Base-by-base conservation (phyloP, 2,329 filamentous ascomycete genomes). In the Aspergillus aculeatinus region DNA sequence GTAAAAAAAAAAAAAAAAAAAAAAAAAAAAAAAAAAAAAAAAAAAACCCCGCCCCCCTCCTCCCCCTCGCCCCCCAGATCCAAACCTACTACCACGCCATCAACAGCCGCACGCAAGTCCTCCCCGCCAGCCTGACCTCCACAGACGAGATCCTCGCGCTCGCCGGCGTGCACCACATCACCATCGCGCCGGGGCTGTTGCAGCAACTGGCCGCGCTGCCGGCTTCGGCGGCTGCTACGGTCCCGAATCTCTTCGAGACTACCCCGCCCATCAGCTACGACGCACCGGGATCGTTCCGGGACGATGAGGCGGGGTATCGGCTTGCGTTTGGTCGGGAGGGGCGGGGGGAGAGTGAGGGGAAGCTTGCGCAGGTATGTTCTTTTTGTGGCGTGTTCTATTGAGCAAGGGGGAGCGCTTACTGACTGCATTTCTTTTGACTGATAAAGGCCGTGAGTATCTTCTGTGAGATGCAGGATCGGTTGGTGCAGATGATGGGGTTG, bases 141-240 rank as follows among this genome's bases (percentile, higher is more conserved):
- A 78, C 81, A 1, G 79, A 82, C 1, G 85, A 89, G 65, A 82
- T 85, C n/a, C 82, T 85, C 76, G 76, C 76, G 50, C 76, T 88
- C 1, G 83, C 83, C 1, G 85, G 85, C 0, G 81, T 82, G 1
- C 76, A 85, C 42, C 83, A 86, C 67, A 82, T 89, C 23, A 88
- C 86, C 0, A 78, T 89, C 39, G 78, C 85, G 0, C 85, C 85
- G 0, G 73, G 72, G 0, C 71, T 88, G 2, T 73, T 89, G 27
- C 71, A 71, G 9, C 73, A 79, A 35, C 75, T 86, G n/a, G 74
- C 78, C 0, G 70, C 73, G 12, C 76, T 76, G n/a, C 31, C 72
- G 73, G 70, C 27, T 29, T 29, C 27, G 27, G 27, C 27, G 1
- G 27, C 60, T 70, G 14, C 19, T 12, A 23, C 31, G 72, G 72